Evolutionary conservation across 2,329 filamentous ascomycete species (phyloP).

Genomic region (Lachnellula cervina): DNA sequence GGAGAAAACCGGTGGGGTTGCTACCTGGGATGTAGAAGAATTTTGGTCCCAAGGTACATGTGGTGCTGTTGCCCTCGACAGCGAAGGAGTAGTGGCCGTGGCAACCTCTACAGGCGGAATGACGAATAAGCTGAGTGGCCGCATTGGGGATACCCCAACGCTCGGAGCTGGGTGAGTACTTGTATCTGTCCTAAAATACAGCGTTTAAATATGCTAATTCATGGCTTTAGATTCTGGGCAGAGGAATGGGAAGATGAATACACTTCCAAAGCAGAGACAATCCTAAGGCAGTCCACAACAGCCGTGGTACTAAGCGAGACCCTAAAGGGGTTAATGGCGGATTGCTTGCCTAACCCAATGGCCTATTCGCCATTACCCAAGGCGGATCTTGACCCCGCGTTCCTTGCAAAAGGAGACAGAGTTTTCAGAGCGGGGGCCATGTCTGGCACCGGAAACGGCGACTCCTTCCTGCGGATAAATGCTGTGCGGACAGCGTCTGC

Average conservation of each 20-base stretch:
- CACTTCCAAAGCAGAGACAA: slow-evolving; percentile 24
- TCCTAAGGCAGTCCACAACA: slow-evolving; percentile 25
- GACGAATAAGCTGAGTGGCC: slow-evolving; percentile 82
- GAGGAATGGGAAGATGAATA: slow-evolving; percentile 67
- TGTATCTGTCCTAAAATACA: no score
- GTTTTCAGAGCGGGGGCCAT: slow-evolving; percentile 44
- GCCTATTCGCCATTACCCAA: slow-evolving; percentile 27
- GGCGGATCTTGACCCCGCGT: slow-evolving; percentile 29
- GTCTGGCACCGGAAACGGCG: slow-evolving; percentile 82
- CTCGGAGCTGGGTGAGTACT: slow-evolving; percentile 59
- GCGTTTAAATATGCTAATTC: no score
- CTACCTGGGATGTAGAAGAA: slow-evolving; percentile 55
- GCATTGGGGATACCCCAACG: slow-evolving; percentile 81
- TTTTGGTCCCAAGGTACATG: slow-evolving; percentile 81
- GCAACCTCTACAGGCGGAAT: slow-evolving; percentile 69
- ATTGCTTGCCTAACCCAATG: slow-evolving; percentile 51
- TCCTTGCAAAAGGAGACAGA: slow-evolving; percentile 23
- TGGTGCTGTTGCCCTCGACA: slow-evolving; percentile 76
- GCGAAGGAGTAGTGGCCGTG: slow-evolving; percentile 66
- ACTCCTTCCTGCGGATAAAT: slow-evolving; percentile 71
- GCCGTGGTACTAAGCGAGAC: slow-evolving; percentile 38
- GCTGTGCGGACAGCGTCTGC: slow-evolving; percentile 70
- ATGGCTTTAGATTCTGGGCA: slow-evolving; percentile 61
- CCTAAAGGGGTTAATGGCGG: slow-evolving; percentile 47
- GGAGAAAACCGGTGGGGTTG: slow-evolving; percentile 40